Conservation (phyloP, 1,284 basidiomycete genomes). For the Leccinum variabile region DNA sequence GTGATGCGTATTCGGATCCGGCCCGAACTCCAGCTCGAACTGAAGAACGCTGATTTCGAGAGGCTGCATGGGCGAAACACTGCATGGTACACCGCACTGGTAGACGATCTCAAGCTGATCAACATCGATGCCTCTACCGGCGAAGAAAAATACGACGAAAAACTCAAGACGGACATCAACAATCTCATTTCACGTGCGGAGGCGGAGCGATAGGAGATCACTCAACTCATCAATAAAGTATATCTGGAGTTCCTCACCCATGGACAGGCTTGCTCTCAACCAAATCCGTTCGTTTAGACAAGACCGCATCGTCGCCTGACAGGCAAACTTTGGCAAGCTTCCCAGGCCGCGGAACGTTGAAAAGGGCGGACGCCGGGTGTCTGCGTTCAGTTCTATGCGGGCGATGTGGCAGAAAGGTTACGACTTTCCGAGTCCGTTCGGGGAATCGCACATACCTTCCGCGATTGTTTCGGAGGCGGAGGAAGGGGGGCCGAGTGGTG, state of each 20-base stretch:
- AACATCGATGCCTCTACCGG: slow-evolving; percentile 76
- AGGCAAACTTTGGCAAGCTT: slow-evolving; percentile 78
- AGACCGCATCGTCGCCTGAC: slow-evolving; percentile 97
- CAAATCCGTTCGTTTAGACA: slow-evolving; percentile 85
- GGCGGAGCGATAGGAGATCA: slow-evolving; percentile 74
- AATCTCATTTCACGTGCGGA: slow-evolving; percentile 72
- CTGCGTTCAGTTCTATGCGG: slow-evolving; percentile 66
- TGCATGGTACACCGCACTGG: slow-evolving; percentile 67
- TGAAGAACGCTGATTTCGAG: slow-evolving; percentile 90
- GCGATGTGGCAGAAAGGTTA: slow-evolving; percentile 67
- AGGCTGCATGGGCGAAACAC: slow-evolving; percentile 73
- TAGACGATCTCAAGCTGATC: slow-evolving; percentile 73
- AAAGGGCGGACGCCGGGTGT: slow-evolving; percentile 51
- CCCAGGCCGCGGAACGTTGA: slow-evolving; percentile 61
- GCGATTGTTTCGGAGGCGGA: slow-evolving; percentile 78
- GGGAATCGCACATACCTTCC: slow-evolving; percentile 55
- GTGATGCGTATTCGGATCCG: slow-evolving; percentile 82
- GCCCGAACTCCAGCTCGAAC: slow-evolving; percentile 81
- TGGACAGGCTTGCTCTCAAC: slow-evolving; percentile 88
- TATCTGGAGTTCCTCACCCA: slow-evolving; percentile 78
- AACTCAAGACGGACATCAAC: slow-evolving; percentile 61
- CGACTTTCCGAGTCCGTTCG: slow-evolving; percentile 51
- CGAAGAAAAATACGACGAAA: slow-evolving; percentile 66
- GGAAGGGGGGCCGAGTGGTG: slow-evolving; percentile 45
- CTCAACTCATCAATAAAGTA: slow-evolving; percentile 72